A percentile compares a stretch with the other conserved stretches of the same genome.
phyloP scores from a whole-genome alignment of 306 rosid species.

The Luffa acutangula region DNA sequence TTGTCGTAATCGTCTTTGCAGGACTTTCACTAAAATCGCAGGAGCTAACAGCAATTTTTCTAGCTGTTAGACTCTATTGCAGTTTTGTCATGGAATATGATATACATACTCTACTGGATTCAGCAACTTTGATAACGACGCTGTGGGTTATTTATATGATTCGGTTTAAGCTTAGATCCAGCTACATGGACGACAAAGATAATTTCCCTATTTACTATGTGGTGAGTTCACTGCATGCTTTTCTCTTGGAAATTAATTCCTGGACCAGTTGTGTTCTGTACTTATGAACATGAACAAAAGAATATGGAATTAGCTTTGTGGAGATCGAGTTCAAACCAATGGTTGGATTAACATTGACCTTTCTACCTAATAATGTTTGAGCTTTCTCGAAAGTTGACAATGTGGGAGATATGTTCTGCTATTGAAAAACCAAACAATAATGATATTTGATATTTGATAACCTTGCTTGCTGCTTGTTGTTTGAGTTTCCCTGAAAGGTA shows the following conservation, averaged over 20 bases:
- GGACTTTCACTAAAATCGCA: conserved; percentile 77
- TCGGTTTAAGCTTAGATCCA: conserved; percentile 48
- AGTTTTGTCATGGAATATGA: conserved; percentile 83
- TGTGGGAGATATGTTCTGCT: not conserved
- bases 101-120: conserved; percentile 63
- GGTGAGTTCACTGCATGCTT: conserved; percentile 24
- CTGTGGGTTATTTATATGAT: conserved; percentile 73
- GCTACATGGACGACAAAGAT: conserved; percentile 64
- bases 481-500: not conserved
- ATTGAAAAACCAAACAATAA: not conserved
- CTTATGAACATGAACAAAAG: not conserved
- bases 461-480: not conserved
- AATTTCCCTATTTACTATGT: conserved; percentile 54
- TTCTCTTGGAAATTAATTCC: not conserved
- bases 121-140: conserved; percentile 57
- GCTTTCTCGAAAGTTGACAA: not conserved
- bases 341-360: not conserved
- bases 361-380: not conserved
- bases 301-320: not conserved
- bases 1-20: conserved; percentile 13
- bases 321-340: not conserved
- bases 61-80: conserved; percentile 64
- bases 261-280: not conserved
- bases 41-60: conserved; percentile 66
- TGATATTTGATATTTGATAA: not conserved